Evolutionary conservation across 371 early-diverging fungal genomes (phyloP).

Genomic region (Encephalitozoon hellem): DNA sequence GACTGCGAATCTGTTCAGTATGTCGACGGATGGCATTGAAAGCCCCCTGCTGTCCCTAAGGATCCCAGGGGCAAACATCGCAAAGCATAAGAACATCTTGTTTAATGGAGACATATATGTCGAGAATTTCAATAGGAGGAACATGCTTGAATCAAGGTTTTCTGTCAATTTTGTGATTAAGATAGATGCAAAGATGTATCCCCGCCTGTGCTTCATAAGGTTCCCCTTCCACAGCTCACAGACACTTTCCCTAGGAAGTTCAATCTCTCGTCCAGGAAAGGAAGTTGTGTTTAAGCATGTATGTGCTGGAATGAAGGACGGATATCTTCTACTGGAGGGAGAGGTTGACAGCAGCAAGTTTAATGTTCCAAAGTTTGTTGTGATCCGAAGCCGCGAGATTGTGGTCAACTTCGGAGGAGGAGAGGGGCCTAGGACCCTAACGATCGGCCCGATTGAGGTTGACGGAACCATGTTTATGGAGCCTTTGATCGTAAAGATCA

Average conservation of each 20-base stretch:
- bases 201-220: not conserved
- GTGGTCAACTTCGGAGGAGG: not conserved
- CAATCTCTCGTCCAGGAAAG: not conserved
- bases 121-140: not conserved
- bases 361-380: not conserved
- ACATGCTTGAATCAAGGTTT: not conserved
- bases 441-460: not conserved
- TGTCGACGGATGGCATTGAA: not conserved
- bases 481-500: not conserved
- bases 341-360: not conserved
- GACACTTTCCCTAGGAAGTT: not conserved
- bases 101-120: conserved; percentile 10
- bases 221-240: not conserved
- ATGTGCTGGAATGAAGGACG: not conserved
- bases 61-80: not conserved
- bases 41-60: not conserved
- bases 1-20: not conserved
- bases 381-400: not conserved
- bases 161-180: not conserved
- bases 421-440: not conserved
- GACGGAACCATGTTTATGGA: not conserved
- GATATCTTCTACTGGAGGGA: not conserved
- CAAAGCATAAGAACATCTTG: not conserved
- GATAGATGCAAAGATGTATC: not conserved
- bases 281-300: not conserved